Percentiles rank a stretch among this genome's conserved stretches.
Evolutionary conservation across 441 rosid genomes (phyloP).

Genomic region (Brassica balearica): DNA sequence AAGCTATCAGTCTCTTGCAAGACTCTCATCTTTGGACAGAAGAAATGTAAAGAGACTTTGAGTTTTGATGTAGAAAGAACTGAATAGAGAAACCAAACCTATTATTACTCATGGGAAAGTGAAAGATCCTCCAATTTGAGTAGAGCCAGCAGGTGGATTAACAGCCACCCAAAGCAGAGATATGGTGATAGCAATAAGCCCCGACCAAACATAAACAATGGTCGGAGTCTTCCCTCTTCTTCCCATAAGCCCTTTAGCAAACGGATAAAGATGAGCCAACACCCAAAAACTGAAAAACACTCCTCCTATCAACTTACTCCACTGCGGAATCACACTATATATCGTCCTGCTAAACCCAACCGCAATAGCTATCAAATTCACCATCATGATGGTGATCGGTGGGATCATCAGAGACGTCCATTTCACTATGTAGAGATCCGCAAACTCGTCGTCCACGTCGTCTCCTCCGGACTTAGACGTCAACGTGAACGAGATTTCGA

Average conservation of each 20-base stretch:
- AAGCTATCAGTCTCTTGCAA: neutral
- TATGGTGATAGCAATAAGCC: conserved; percentile 88
- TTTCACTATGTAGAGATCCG: conserved; percentile 75
- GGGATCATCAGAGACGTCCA: conserved; percentile 91
- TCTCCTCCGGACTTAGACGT: conserved; percentile 91
- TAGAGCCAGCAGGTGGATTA: conserved; percentile 77
- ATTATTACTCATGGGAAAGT: conserved; percentile 71
- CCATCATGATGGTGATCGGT: conserved; percentile 88
- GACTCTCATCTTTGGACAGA: conserved; percentile 26
- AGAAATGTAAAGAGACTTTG: neutral
- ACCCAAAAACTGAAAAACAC: conserved; percentile 97
- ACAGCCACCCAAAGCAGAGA: conserved; percentile 96
- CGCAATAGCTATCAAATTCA: conserved; percentile 80
- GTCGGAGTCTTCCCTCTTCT: conserved; percentile 94
- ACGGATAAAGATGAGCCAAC: conserved; percentile 88
- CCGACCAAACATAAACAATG: conserved; percentile 95
- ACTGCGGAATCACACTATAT: conserved; percentile 76
- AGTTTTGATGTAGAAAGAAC: neutral
- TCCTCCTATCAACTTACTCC: conserved; percentile 86
- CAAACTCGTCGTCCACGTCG: conserved; percentile 80
- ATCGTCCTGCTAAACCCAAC: conserved; percentile 90
- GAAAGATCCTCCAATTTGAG: conserved; percentile 85
- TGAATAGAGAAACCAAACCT: conserved; percentile 33
- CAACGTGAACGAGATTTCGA: conserved; percentile 86
- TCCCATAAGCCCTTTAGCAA: conserved; percentile 94